Evolutionary conservation across 2,329 filamentous ascomycete genomes (phyloP), one percentile per base, ranked within the genome.

Genomic region (Acephala macrosclerotiorum): DNA sequence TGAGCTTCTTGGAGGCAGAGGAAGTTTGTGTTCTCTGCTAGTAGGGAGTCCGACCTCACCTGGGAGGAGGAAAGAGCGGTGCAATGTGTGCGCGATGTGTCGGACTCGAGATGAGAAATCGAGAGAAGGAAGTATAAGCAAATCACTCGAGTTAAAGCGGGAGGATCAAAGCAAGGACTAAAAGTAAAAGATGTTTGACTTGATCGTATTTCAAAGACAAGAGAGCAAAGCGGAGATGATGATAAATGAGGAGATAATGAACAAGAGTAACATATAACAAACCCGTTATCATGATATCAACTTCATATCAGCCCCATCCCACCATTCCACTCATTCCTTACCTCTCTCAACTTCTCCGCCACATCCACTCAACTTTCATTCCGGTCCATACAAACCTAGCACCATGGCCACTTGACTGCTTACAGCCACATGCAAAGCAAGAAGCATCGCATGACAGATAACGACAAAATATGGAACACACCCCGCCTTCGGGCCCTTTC

Each of bases 1-100:
- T 49, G 49, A 65, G 57, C 49, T 60, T 60, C 1, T 45, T 51
- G 11, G n/a, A n/a, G 49, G 14, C 25, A 11, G 1, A 29, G 49
- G 14, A 53, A 16, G 22, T 18, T 2, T 14, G 14, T 18, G 5
- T 18, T 53, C 3, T 29, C 29, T 33, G 49, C 26, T 29, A 22
- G 20, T 49, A 49, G 45, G 18, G 26, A 25, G n/a, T n/a, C n/a
- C n/a, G n/a, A n/a, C n/a, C n/a, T n/a, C n/a, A n/a, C n/a, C n/a
- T n/a, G n/a, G n/a, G n/a, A n/a, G n/a, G n/a, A n/a, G n/a, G n/a
- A n/a, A n/a, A n/a, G n/a, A n/a, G n/a, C n/a, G n/a, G n/a, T n/a
- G n/a, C n/a, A n/a, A n/a, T n/a, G n/a, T n/a, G n/a, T n/a, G n/a
- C n/a, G n/a, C n/a, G n/a, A n/a, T n/a, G n/a, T n/a, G n/a, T n/a